Evolutionary conservation across 305 asterid genomes (phyloP).

Genomic region (Solanum hybrid): DNA sequence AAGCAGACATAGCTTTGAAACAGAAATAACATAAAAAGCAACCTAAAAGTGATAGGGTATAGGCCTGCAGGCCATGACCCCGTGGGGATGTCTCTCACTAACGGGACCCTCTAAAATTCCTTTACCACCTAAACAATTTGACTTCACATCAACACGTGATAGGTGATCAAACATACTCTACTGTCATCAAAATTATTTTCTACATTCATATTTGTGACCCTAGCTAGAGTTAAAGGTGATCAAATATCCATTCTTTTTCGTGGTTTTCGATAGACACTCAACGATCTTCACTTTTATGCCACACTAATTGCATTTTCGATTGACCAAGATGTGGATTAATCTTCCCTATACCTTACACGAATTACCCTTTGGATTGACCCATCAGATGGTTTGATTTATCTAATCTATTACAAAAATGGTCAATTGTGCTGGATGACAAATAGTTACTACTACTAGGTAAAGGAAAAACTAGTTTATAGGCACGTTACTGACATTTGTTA

Average conservation of each 20-base stretch:
- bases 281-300: not conserved
- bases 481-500: not conserved
- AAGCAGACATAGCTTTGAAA: not conserved
- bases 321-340: not conserved
- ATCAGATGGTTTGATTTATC: not conserved
- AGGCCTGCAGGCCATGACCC: conserved; percentile 6
- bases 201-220: not conserved
- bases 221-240: not conserved
- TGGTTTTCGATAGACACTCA: too few species aligned
- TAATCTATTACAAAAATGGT: not conserved
- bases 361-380: not conserved
- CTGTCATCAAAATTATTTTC: not conserved
- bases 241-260: not conserved
- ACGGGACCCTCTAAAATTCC: conserved; percentile 12
- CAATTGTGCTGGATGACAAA: not conserved
- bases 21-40: not conserved
- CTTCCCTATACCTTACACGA: not conserved
- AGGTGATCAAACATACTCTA: not conserved
- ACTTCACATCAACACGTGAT: not conserved
- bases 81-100: conserved; percentile 19
- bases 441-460: not conserved
- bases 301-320: not conserved
- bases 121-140: conserved; percentile 10
- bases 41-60: not conserved
- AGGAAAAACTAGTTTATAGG: not conserved